Evolutionary conservation across 768 basidiomycete species (phyloP).

Genomic region (Phlebiopsis flavidoalba): DNA sequence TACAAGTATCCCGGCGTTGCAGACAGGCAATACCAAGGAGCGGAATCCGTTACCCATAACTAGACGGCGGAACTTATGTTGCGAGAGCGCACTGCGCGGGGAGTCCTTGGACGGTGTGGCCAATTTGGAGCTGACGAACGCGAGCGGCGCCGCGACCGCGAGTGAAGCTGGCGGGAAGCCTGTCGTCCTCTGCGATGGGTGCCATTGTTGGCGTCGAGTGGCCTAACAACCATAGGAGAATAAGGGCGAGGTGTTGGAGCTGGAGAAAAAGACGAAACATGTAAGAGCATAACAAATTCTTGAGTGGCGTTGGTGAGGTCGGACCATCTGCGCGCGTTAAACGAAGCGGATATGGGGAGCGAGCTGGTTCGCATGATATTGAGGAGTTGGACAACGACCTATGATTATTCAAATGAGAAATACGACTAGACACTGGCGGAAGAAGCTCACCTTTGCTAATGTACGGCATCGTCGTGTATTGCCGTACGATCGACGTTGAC

Average conservation of each 20-base stretch:
- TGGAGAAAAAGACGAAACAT: conserved; percentile 78
- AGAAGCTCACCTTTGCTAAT: conserved; percentile 68
- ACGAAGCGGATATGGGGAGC: conserved; percentile 49
- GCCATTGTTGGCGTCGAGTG: conserved; percentile 18
- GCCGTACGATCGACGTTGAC: conserved; percentile 49
- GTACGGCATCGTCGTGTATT: conserved; percentile 73
- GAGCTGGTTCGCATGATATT: conserved; percentile 60
- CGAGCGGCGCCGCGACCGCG: conserved; percentile 43
- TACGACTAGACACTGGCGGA: background rate
- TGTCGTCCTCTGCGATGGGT: conserved; percentile 37
- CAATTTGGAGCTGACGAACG: conserved; percentile 5
- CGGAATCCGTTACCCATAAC: conserved; percentile 13
- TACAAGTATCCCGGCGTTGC: background rate
- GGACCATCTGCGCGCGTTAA: conserved; percentile 70
- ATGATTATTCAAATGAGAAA: conserved; percentile 5
- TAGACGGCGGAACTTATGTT: conserved; percentile 42
- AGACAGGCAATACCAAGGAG: conserved; percentile 5
- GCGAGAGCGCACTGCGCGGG: conserved; percentile 52
- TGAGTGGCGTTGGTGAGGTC: conserved; percentile 79
- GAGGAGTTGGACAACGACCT: conserved; percentile 77
- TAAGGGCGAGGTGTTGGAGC: conserved; percentile 48
- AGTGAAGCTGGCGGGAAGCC: conserved; percentile 48
- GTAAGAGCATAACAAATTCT: conserved; percentile 81
- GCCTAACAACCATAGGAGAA: conserved; percentile 52
- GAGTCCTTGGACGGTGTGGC: conserved; percentile 26